Percentiles rank a stretch among this genome's conserved stretches.
Evolutionary conservation across 176 grass and related monocot genomes (phyloP).

Genomic region (Luzula sylvatica): DNA sequence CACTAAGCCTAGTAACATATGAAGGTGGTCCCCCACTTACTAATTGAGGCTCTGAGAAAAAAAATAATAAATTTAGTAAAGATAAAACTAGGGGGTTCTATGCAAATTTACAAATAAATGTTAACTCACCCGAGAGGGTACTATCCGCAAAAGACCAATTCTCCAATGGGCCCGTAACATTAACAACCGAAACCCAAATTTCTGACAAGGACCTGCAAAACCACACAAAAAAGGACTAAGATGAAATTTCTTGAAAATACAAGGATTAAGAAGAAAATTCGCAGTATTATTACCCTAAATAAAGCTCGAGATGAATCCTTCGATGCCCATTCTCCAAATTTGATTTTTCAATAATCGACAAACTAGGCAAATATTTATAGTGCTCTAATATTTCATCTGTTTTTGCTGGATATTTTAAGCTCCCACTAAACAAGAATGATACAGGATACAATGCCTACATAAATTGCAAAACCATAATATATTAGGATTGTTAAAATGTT

Average conservation of each 20-base stretch:
- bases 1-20: conserved; percentile 81
- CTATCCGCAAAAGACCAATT: conserved; percentile 94
- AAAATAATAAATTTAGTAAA: neutral
- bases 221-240: conserved; percentile 11
- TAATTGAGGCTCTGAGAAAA: conserved; percentile 49
- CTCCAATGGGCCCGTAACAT: conserved; percentile 82
- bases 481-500: neutral
- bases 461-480: conserved; percentile 2
- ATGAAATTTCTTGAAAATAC: conserved; percentile 4
- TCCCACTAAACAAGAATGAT: conserved; percentile 81
- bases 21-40: conserved; percentile 75
- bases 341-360: conserved; percentile 32
- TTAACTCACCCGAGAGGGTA: conserved; percentile 47
- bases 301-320: conserved; percentile 69
- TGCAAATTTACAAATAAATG: neutral
- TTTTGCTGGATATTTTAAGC: conserved; percentile 57
- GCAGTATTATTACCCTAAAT: conserved; percentile 48
- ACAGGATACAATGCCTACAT: conserved; percentile 76
- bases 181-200: conserved; percentile 68
- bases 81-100: neutral
- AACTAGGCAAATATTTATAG: conserved; percentile 49
- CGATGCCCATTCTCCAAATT: conserved; percentile 35
- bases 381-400: conserved; percentile 53
- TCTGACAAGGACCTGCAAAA: conserved; percentile 69
- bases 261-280: conserved; percentile 2